A percentile compares a stretch with the other conserved stretches of the same genome.
These are phyloP conservation scores for Saxophila tyrrhenica DNA, from an alignment of 495 filamentous ascomycete species.

Conservation along the genomic window DNA sequence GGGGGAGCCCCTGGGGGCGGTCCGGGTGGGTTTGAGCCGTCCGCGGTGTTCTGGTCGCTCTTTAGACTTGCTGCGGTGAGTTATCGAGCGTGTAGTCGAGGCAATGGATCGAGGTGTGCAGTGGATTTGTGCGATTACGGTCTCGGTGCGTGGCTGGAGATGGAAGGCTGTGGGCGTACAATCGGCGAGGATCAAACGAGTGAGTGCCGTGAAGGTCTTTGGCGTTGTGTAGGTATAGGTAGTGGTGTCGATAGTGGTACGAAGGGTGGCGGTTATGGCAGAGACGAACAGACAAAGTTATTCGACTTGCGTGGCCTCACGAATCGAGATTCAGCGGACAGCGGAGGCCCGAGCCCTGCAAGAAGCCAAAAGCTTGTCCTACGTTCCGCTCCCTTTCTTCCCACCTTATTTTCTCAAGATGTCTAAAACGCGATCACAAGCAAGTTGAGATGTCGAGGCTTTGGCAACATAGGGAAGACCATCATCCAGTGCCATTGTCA, in stretches of 20 bases:
- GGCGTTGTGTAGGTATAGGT: not conserved
- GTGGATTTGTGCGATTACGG: not conserved
- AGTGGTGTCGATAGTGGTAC: not conserved
- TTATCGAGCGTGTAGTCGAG: not conserved
- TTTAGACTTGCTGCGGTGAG: constrained; percentile 4
- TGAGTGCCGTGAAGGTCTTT: not conserved
- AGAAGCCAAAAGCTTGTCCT: not conserved
- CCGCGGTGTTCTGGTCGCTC: constrained; percentile 23
- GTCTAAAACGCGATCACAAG: not conserved
- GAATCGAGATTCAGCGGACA: constrained; percentile 2
- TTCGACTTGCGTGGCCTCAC: constrained; percentile 13
- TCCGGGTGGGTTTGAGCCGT: constrained; percentile 20
- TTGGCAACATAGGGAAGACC: no score
- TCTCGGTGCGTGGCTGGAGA: no score
- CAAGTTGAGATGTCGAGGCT: not conserved
- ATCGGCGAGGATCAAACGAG: not conserved
- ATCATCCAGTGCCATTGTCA: no score
- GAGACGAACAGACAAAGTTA: constrained; percentile 15
- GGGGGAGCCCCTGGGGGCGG: not conserved
- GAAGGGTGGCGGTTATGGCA: not conserved
- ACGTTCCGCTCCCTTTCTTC: not conserved
- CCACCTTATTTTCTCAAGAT: not conserved
- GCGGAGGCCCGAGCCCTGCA: not conserved
- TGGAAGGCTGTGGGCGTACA: not conserved
- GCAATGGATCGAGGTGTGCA: not conserved